Base-by-base conservation (phyloP, 225 moss, liverwort and hornwort genomes). In the Lunularia cruciata region DNA sequence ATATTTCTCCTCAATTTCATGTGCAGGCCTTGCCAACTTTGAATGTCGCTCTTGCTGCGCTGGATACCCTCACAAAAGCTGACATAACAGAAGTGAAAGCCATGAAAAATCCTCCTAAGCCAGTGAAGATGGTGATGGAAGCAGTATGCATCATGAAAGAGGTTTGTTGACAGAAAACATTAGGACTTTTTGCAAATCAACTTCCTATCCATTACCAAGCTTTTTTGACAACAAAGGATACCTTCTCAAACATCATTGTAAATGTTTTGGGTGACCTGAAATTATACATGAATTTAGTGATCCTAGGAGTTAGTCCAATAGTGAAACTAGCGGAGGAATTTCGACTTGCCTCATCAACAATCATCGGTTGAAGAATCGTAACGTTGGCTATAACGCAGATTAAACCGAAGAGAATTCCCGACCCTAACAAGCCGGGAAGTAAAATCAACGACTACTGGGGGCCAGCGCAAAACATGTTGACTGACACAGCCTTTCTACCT, bases 391-490 rank as follows among this genome's bases (percentile, higher is more conserved):
- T 23, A 40, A 22, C 69, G 63, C 38, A 92, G 92, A 90, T 92
- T 4, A 86, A 82, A 73, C 75, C 80, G 10, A 77, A 78, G 64
- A 90, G 86, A 54, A 88, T 92, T 42, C 88, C 90, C 8, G 83
- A 92, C 63, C 92, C 88, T 1, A 82, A 86, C 35, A 90, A 88
- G 66, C 90, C 90, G 0, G 92, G 92, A 0, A 75, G 79, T 19
- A 92, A 92, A 75, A 92, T 90, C 78, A 88, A 86, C 32, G 92
- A 92, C 67, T 92, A 83, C 18, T 92, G 90, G 92, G 92, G 92
- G 52, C 92, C 90, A 34, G 83, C 92, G 0, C 92, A 89, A 42
- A 90, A 88, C 1, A 81, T 92, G 85, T 19, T 92, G 9, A 81
- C 90, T 8, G 90, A 92, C 51, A 87, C 81, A 12, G 81, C 80